Percentiles rank a stretch among this genome's conserved stretches.
These are phyloP conservation scores for Magnaporthales sp. DNA, from an alignment of 2,329 filamentous ascomycete species.

Conservation along the genomic window DNA sequence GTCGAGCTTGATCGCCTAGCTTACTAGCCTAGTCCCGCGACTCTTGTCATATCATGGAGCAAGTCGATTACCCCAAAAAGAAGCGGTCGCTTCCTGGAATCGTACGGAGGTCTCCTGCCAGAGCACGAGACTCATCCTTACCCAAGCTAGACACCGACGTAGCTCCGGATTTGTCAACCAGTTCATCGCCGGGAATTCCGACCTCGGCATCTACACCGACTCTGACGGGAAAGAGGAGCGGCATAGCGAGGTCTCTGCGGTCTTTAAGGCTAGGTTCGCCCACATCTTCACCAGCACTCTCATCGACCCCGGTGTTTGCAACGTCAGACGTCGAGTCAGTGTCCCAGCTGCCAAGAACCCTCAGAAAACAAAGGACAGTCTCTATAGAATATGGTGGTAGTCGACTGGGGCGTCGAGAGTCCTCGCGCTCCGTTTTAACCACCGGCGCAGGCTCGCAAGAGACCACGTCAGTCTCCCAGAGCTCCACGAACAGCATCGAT, in stretches of 20 bases:
- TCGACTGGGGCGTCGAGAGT: constrained; percentile 18
- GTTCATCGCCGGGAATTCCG: background rate
- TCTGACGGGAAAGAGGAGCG: background rate
- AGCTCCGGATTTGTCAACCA: background rate
- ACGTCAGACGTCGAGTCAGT: background rate
- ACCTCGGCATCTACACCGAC: background rate
- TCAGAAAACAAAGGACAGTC: constrained; percentile 4
- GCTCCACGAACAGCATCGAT: constrained; percentile 20
- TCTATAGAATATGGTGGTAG: background rate
- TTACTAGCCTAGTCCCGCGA: background rate
- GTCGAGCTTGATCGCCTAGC: background rate
- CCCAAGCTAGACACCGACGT: background rate
- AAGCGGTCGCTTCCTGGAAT: background rate
- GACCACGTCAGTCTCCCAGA: constrained; percentile 17
- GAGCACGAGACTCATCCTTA: background rate
- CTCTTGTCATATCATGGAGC: background rate
- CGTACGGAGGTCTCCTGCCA: background rate
- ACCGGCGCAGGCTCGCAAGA: constrained; percentile 14
- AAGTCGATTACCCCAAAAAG: background rate
- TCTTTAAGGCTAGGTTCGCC: background rate
- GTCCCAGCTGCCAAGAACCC: constrained; percentile 10
- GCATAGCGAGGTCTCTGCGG: background rate
- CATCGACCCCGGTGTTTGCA: background rate
- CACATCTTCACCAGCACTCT: background rate
- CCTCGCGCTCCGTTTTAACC: constrained; percentile 19